Evolutionary conservation across 352 stramenopile species (phyloP).

Genomic region (Globisporangium camurandrum): DNA sequence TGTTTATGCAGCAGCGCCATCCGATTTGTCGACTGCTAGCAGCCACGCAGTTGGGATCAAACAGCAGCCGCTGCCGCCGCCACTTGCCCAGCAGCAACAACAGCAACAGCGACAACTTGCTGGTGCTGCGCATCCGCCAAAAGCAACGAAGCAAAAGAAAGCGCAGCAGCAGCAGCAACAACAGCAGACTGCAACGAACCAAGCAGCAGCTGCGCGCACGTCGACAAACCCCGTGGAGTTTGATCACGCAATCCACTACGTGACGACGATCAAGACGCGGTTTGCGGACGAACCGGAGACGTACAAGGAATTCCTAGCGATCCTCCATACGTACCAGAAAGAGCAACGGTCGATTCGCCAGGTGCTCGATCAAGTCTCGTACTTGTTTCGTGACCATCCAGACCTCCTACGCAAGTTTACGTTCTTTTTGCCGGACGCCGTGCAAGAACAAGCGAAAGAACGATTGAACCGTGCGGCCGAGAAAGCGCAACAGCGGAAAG

Average conservation of each 20-base stretch:
- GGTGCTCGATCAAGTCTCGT: constrained; percentile 95
- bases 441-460: constrained; percentile 96
- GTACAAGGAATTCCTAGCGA: constrained; percentile 99
- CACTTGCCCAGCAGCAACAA: constrained; percentile 34
- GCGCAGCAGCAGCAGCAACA: constrained; percentile 19
- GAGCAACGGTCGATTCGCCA: constrained; percentile 98
- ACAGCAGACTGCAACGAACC: constrained; percentile 13
- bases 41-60: too few relatives aligned
- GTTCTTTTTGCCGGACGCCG: constrained; percentile 98
- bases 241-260: constrained; percentile 99
- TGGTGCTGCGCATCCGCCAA: constrained; percentile 20
- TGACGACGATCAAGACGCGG: constrained; percentile 98
- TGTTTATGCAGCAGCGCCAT: constrained; percentile 47
- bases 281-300: constrained; percentile 97
- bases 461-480: constrained; percentile 92
- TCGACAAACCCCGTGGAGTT: constrained; percentile 94
- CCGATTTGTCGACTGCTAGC: too few relatives aligned
- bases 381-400: constrained; percentile 98
- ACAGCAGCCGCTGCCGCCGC: too few relatives aligned
- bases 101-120: constrained; percentile 45
- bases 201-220: constrained; percentile 25
- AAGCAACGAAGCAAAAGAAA: constrained; percentile 38
- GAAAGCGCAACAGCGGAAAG: constrained; percentile 89
- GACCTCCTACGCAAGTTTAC: constrained; percentile 99
- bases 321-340: constrained; percentile 99